Conservation (phyloP, 2,329 filamentous ascomycete species). For the Colletotrichum sp. region DNA sequence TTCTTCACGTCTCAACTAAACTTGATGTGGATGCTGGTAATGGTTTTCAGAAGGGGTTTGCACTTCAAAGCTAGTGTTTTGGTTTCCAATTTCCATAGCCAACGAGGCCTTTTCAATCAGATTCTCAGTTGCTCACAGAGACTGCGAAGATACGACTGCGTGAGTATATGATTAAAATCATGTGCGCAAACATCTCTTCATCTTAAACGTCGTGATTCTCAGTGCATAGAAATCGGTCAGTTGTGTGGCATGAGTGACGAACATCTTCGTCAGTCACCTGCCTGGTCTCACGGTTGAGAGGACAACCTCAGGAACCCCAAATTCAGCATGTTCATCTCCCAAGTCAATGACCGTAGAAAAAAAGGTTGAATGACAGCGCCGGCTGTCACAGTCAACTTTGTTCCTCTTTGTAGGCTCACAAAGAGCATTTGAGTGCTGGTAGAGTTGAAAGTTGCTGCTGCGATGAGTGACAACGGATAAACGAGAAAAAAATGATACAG, state of each 20-base stretch:
- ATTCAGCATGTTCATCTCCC: background rate
- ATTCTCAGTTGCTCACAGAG: background rate
- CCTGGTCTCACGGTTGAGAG: background rate
- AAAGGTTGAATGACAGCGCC: background rate
- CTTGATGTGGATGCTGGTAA: too few relatives aligned
- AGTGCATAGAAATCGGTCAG: background rate
- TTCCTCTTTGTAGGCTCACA: background rate
- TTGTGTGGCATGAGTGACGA: background rate
- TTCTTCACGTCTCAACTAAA: too few relatives aligned
- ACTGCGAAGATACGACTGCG: background rate
- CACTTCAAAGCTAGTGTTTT: too few relatives aligned
- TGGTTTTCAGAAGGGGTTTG: too few relatives aligned
- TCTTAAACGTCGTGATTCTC: background rate
- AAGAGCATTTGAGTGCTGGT: background rate
- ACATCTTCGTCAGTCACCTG: background rate
- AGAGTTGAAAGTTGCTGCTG: background rate
- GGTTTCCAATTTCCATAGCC: too few relatives aligned
- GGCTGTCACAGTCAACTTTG: background rate
- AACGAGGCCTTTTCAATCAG: too few relatives aligned
- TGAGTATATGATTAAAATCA: background rate
- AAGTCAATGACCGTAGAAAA: background rate
- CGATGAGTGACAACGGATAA: background rate
- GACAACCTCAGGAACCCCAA: background rate
- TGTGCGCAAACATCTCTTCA: background rate
- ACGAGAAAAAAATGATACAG: rapidly evolving